Conservation (phyloP, 1,284 basidiomycete genomes). For the Schizophyllum amplum region DNA sequence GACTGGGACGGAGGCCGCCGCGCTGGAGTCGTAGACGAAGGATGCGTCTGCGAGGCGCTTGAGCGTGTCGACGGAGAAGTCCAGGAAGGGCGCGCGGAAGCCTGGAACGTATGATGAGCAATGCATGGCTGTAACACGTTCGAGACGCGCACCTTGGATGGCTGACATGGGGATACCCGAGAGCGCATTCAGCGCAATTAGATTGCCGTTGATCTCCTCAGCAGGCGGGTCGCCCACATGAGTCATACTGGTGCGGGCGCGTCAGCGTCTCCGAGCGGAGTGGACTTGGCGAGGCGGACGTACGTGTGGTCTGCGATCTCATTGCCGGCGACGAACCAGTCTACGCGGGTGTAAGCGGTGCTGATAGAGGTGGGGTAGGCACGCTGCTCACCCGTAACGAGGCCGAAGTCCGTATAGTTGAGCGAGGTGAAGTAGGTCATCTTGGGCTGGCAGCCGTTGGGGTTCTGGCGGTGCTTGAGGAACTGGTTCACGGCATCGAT, state of each 20-base stretch:
- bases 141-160: slow-evolving; percentile 27
- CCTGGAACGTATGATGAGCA: slow-evolving; percentile 25
- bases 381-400: slow-evolving; percentile 48
- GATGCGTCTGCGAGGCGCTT: slow-evolving; percentile 45
- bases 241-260: slow-evolving; percentile 51
- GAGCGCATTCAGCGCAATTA: slow-evolving; percentile 73
- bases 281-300: slow-evolving; percentile 16
- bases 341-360: slow-evolving; percentile 20
- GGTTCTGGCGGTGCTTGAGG: slow-evolving; percentile 70
- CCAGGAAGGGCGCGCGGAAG: slow-evolving; percentile 76
- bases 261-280: too few relatives aligned
- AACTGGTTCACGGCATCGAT: slow-evolving; percentile 68
- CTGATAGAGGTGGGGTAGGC: neutral
- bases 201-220: slow-evolving; percentile 71
- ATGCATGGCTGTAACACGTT: neutral
- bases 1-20: slow-evolving; percentile 61
- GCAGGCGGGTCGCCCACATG: slow-evolving; percentile 59
- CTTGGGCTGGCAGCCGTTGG: slow-evolving; percentile 72
- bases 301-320: slow-evolving; percentile 79
- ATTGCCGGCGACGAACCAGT: slow-evolving; percentile 80
- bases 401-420: slow-evolving; percentile 71
- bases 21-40: slow-evolving; percentile 70
- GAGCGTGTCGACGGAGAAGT: slow-evolving; percentile 59
- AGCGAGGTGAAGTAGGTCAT: slow-evolving; percentile 73
- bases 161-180: slow-evolving; percentile 69